Evolutionary conservation across 345 rosid species (phyloP).

Genomic region (Acer campestre): DNA sequence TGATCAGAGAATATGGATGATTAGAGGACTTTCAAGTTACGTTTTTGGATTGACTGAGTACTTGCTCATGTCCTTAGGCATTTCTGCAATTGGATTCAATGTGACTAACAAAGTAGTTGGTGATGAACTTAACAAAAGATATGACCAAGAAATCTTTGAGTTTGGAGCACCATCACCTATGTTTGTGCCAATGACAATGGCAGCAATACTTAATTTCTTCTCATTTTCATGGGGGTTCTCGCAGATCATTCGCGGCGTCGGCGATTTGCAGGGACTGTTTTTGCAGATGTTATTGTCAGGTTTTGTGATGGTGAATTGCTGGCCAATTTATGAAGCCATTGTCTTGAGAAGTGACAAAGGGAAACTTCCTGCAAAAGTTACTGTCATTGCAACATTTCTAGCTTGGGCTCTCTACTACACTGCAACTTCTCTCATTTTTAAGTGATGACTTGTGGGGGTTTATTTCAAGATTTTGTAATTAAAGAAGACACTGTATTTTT

Average conservation of each 20-base stretch:
- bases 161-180: constrained; percentile 58
- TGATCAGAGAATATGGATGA: constrained; percentile 61
- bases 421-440: constrained; percentile 30
- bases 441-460: constrained; percentile 9
- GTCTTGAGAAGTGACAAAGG: constrained; percentile 59
- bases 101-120: constrained; percentile 60
- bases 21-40: constrained; percentile 50
- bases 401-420: constrained; percentile 28
- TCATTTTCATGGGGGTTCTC: constrained; percentile 41
- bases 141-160: constrained; percentile 59
- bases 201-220: constrained; percentile 53
- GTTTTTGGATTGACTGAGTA: constrained; percentile 48
- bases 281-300: constrained; percentile 48
- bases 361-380: constrained; percentile 40
- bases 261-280: constrained; percentile 24
- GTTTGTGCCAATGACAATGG: constrained; percentile 45
- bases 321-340: constrained; percentile 67
- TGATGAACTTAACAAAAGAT: constrained; percentile 54
- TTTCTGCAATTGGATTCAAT: constrained; percentile 51
- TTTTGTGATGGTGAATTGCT: constrained; percentile 47
- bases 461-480: no score
- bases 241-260: neutral
- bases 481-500: neutral
- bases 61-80: constrained; percentile 44
- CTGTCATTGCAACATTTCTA: constrained; percentile 30